phyloP scores from a whole-genome alignment of 352 stramenopile species.

The Pythium dissotocum region DNA sequence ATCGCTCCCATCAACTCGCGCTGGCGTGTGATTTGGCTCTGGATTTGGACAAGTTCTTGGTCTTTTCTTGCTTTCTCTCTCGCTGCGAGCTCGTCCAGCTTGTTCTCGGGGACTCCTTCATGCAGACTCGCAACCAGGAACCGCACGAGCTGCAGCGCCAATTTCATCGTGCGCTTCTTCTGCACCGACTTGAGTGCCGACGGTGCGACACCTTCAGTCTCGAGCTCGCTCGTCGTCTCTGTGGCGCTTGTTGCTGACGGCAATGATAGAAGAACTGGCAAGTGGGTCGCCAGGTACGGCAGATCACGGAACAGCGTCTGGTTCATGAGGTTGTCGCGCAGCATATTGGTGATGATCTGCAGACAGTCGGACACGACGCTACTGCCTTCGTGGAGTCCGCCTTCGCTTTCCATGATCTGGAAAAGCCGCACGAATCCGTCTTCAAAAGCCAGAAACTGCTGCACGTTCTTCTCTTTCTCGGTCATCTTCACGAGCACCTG shows the following conservation, averaged over 20 bases:
- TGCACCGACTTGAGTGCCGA: constrained; percentile 31
- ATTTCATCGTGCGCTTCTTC: constrained; percentile 60
- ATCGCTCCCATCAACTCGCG: constrained; percentile 58
- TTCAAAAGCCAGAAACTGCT: constrained; percentile 87
- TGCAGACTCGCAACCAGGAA: constrained; percentile 62
- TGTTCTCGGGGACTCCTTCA: constrained; percentile 44
- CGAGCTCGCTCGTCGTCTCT: constrained; percentile 2
- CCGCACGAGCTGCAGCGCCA: constrained; percentile 64
- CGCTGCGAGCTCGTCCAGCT: constrained; percentile 54
- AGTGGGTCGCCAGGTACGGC: constrained; percentile 51
- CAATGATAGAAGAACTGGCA: constrained; percentile 49
- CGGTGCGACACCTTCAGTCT: constrained; percentile 16
- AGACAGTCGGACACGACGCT: constrained; percentile 70
- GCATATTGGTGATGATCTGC: constrained; percentile 81
- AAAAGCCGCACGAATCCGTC: constrained; percentile 77
- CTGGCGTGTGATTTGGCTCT: constrained; percentile 66
- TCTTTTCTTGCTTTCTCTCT: constrained; percentile 53
- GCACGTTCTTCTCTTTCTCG: constrained; percentile 63
- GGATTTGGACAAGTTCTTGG: constrained; percentile 47
- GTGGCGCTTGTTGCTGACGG: constrained; percentile 4
- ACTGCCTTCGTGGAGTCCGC: constrained; percentile 45
- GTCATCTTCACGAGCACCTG: constrained; percentile 71
- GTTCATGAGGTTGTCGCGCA: constrained; percentile 77
- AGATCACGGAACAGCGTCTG: constrained; percentile 72
- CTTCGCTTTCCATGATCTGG: constrained; percentile 71